Conservation (phyloP, 352 stramenopile species). For the Blastocystis hominis region DNA sequence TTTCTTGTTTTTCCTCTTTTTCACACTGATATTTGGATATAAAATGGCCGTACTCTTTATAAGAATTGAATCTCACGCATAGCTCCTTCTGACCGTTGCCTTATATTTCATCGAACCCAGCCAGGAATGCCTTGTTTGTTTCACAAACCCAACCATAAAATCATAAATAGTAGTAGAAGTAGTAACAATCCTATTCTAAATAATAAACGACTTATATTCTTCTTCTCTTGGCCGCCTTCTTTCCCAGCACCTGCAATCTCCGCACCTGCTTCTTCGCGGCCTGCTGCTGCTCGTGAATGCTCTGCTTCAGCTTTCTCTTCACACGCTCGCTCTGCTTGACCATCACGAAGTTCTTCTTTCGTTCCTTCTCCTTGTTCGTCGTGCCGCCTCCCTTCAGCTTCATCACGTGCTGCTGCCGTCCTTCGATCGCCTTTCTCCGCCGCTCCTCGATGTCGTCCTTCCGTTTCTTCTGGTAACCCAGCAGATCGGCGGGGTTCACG, state of each 20-base stretch:
- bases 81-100: conserved; percentile 8
- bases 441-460: conserved; percentile 71
- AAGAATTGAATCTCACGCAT: not conserved
- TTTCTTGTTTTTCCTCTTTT: not conserved
- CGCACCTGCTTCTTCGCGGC: conserved; percentile 72
- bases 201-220: conserved; percentile 55
- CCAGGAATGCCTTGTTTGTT: not conserved
- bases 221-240: conserved; percentile 65
- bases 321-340: conserved; percentile 83
- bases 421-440: conserved; percentile 35
- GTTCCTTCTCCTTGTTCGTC: conserved; percentile 91
- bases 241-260: conserved; percentile 70
- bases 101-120: conserved; percentile 9
- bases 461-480: conserved; percentile 76
- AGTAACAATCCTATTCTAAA: not conserved
- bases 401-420: not conserved
- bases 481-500: conserved; percentile 68
- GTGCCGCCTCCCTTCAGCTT: conserved; percentile 78
- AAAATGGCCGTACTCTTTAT: conserved; percentile 10
- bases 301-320: conserved; percentile 76
- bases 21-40: conserved; percentile 7
- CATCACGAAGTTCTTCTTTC: conserved; percentile 94
- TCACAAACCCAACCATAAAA: not conserved
- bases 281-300: conserved; percentile 72
- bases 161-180: not conserved